phyloP scores from a whole-genome alignment of 768 basidiomycete species.

The Artomyces pyxidatus region DNA sequence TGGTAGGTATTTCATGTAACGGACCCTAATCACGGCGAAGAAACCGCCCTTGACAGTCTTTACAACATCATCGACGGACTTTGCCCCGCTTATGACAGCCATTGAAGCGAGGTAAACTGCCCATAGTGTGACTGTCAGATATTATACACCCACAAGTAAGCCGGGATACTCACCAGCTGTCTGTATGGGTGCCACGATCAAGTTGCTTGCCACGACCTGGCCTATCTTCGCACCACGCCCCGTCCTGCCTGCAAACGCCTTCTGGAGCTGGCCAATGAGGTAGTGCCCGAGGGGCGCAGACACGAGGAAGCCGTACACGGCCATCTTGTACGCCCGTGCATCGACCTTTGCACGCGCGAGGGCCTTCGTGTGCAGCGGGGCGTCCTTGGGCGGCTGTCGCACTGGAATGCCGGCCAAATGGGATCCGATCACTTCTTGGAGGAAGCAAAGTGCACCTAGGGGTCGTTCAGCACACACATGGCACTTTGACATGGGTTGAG shows the following conservation, averaged over 20 bases:
- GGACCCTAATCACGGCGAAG: constrained; percentile 63
- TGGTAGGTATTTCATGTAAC: constrained; percentile 15
- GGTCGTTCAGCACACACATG: background rate
- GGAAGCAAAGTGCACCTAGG: constrained; percentile 31
- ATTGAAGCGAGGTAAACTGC: constrained; percentile 69
- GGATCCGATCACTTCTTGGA: constrained; percentile 79
- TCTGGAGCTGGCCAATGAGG: constrained; percentile 67
- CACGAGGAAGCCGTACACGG: constrained; percentile 71
- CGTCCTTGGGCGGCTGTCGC: constrained; percentile 41
- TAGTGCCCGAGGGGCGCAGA: constrained; percentile 77
- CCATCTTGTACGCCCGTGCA: constrained; percentile 75
- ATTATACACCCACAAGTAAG: background rate
- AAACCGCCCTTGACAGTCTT: constrained; percentile 68
- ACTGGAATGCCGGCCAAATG: constrained; percentile 57
- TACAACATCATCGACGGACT: constrained; percentile 51
- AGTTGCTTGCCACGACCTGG: constrained; percentile 69
- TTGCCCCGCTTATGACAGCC: constrained; percentile 79
- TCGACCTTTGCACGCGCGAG: constrained; percentile 55
- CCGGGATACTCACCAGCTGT: constrained; percentile 42
- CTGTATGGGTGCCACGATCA: constrained; percentile 72
- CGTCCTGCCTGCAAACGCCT: constrained; percentile 67
- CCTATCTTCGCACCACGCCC: constrained; percentile 53
- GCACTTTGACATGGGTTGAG: background rate
- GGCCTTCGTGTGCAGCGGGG: constrained; percentile 40
- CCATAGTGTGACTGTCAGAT: background rate